A percentile compares a stretch with the other conserved stretches of the same genome.
Conservation (phyloP, 768 basidiomycete genomes). For the Gloeostereum incarnatum region DNA sequence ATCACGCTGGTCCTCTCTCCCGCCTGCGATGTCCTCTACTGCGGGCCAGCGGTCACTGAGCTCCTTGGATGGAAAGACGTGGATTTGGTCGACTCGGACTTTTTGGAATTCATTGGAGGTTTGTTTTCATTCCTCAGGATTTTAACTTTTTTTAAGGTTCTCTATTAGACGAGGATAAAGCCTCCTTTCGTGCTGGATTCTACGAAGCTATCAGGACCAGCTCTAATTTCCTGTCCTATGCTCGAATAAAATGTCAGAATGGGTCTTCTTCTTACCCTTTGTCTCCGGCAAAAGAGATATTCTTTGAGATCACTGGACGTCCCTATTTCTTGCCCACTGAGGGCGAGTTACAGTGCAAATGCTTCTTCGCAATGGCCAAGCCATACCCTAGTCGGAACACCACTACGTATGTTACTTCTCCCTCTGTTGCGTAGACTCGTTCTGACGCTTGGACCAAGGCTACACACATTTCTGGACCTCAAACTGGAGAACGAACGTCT, state of each 20-base stretch:
- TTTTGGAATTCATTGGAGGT: constrained; percentile 61
- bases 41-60: constrained; percentile 56
- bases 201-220: constrained; percentile 41
- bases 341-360: constrained; percentile 34
- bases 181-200: constrained; percentile 46
- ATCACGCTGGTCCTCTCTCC: constrained; percentile 60
- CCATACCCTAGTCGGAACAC: constrained; percentile 71
- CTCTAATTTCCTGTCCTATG: constrained; percentile 45
- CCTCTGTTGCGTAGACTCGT: not conserved
- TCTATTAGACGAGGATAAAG: constrained; percentile 46
- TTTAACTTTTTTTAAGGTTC: not conserved
- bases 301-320: constrained; percentile 67
- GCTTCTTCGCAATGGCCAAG: constrained; percentile 67
- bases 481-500: constrained; percentile 84
- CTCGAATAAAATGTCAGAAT: constrained; percentile 47
- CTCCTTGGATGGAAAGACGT: constrained; percentile 70
- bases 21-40: constrained; percentile 58
- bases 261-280: constrained; percentile 13
- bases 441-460: constrained; percentile 35
- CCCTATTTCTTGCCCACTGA: constrained; percentile 39
- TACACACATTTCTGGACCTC: constrained; percentile 70
- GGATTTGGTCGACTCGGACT: constrained; percentile 61
- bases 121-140: constrained; percentile 12
- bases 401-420: constrained; percentile 40
- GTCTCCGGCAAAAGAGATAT: constrained; percentile 31